Evolutionary conservation across 2,329 filamentous ascomycete species (phyloP), one percentile per base, ranked within the genome.

Genomic region (Taxawa tesnikishii): DNA sequence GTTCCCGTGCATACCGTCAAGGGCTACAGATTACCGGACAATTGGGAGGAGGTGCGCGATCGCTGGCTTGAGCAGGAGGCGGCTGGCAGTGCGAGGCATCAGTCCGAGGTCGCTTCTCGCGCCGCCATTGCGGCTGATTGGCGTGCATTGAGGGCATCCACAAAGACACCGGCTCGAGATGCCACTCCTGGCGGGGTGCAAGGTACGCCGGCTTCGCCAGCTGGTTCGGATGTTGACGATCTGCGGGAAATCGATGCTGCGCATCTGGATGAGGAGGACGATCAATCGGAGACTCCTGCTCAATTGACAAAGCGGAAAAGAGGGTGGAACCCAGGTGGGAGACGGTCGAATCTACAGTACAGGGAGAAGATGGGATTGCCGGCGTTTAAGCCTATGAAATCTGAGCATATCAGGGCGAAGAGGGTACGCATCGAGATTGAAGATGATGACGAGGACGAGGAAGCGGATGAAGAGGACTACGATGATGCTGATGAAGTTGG

Each of bases 1-100:
- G 43, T 55, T 10, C 50, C 51, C 6, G 34, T 50, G 19, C 38
- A 42, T 28, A 41, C 38, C 17, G 39, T 54, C 32, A 45, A 40
- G 33, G 30, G 37, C 15, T 48, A 50, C 26, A 34, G 33, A 3
- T 29, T 31, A 4, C 38, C 38, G 3, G 38, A 38, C 7, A 33
- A 29, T 12, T 40, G 38, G 38, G 32, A 40, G 31, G 33, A 36
- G 17, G 35, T 35, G 31, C 31, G 33, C 12, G 28, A 26, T 13
- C 15, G 25, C 12, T 38, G 33, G 24, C 28, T 38, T 4, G 36
- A 29, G n/a, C 34, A 29, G 14, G 36, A 34, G 16, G 31, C 16
- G n/a, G 36, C 32, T 5, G 26, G n/a, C n/a, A n/a, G n/a, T n/a
- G n/a, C n/a, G n/a, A n/a, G n/a, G n/a, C n/a, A n/a, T n/a, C n/a